phyloP scores from a whole-genome alignment of 192 early-diverging fungal genomes.

The Entophlyctis luteolus region DNA sequence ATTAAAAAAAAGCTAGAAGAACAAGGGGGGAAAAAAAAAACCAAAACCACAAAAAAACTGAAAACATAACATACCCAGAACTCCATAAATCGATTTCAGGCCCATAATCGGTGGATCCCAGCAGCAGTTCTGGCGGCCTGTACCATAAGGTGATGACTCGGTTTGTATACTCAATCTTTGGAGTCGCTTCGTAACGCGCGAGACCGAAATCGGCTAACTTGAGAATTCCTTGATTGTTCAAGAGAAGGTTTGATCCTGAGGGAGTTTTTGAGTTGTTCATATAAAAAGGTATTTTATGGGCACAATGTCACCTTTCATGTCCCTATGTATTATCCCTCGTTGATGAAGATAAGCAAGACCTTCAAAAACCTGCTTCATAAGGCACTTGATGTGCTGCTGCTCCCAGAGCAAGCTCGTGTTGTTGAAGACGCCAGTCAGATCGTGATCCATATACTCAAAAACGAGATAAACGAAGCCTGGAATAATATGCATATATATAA shows the following conservation, averaged over 20 bases:
- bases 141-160: slow-evolving; percentile 98
- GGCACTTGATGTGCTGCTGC: slow-evolving; percentile 67
- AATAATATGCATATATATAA: no score
- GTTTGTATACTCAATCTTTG: slow-evolving; percentile 57
- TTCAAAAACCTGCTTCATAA: slow-evolving; percentile 78
- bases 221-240: slow-evolving; percentile 80
- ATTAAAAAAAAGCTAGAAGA: slow-evolving; percentile 1
- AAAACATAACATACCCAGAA: slow-evolving; percentile 83
- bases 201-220: slow-evolving; percentile 98
- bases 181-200: slow-evolving; percentile 58
- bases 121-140: slow-evolving; percentile 84
- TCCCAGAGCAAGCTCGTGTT: slow-evolving; percentile 43
- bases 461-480: slow-evolving; percentile 79
- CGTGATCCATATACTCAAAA: slow-evolving; percentile 99
- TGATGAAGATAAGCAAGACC: slow-evolving; percentile 88
- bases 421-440: slow-evolving; percentile 80
- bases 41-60: slow-evolving; percentile 76
- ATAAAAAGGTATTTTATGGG: background rate
- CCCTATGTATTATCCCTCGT: no score
- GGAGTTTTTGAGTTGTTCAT: no score
- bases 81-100: slow-evolving; percentile 93
- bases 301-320: slow-evolving; percentile 31
- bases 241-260: slow-evolving; percentile 65
- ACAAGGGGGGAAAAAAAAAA: no score
- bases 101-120: slow-evolving; percentile 84